Conservation (phyloP, 2,329 filamentous ascomycete species). For the Penicillium sp. region DNA sequence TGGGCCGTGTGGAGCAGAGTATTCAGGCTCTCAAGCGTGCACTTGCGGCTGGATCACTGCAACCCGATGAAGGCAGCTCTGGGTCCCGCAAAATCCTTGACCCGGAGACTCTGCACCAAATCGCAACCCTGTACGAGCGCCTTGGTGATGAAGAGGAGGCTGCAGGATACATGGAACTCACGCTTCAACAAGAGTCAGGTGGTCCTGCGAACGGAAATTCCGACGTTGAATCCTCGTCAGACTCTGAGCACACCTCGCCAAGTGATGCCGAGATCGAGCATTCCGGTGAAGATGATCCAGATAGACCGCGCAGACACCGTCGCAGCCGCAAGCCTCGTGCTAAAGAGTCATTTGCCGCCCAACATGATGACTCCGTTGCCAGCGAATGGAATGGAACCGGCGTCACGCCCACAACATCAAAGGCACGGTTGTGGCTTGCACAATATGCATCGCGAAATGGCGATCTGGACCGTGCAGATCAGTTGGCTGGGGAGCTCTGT, state of each 20-base stretch:
- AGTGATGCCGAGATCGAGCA: slow-evolving; percentile 39
- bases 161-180: slow-evolving; percentile 93
- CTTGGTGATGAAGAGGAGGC: slow-evolving; percentile 77
- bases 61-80: slow-evolving; percentile 51
- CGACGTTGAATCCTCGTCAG: slow-evolving; percentile 36
- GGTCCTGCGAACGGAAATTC: slow-evolving; percentile 37
- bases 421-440: slow-evolving; percentile 91
- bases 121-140: slow-evolving; percentile 84
- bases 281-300: slow-evolving; percentile 32
- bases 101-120: slow-evolving; percentile 86
- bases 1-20: slow-evolving; percentile 81
- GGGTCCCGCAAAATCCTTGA: slow-evolving; percentile 65
- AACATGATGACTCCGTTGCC: slow-evolving; percentile 38
- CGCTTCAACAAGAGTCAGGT: slow-evolving; percentile 87
- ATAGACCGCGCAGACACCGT: slow-evolving; percentile 64
- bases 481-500: slow-evolving; percentile 85
- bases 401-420: slow-evolving; percentile 87
- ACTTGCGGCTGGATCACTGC: slow-evolving; percentile 82
- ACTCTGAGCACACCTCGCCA: slow-evolving; percentile 35
- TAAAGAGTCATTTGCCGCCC: slow-evolving; percentile 30
- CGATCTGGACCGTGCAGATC: slow-evolving; percentile 75
- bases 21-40: slow-evolving; percentile 96
- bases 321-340: slow-evolving; percentile 47
- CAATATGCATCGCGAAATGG: slow-evolving; percentile 73
- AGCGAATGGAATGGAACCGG: slow-evolving; percentile 65